phyloP scores from a whole-genome alignment of 202 grass and related monocot species.

The Setaria viridis region DNA sequence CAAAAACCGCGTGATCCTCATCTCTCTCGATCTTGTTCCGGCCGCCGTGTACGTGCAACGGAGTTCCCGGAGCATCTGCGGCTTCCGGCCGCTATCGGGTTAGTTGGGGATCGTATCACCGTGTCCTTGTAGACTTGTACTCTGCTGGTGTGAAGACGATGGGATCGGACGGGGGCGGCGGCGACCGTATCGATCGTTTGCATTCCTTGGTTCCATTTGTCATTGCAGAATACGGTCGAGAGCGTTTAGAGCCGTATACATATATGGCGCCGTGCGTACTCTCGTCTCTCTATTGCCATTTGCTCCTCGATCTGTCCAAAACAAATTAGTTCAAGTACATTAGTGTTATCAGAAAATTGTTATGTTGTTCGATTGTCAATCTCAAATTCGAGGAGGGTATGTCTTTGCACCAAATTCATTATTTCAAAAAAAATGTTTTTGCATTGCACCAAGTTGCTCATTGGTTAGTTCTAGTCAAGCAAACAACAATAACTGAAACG shows the following conservation, averaged over 20 bases:
- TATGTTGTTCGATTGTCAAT: not conserved
- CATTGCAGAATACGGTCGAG: not conserved
- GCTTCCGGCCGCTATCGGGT: conserved; percentile 31
- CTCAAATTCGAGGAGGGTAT: not conserved
- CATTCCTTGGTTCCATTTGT: too few relatives aligned
- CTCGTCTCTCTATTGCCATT: too few relatives aligned
- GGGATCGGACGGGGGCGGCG: not conserved
- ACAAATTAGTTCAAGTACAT: too few relatives aligned
- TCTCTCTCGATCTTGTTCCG: not conserved
- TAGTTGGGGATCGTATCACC: conserved; percentile 30
- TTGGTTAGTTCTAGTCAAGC: not conserved
- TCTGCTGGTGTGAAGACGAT: conserved; percentile 14
- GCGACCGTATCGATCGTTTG: too few relatives aligned
- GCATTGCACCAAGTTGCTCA: not conserved
- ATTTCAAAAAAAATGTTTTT: too few relatives aligned
- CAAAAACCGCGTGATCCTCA: conserved; percentile 20
- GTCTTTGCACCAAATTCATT: too few relatives aligned
- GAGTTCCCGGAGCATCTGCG: not conserved
- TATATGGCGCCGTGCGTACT: too few relatives aligned
- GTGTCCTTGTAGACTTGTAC: not conserved
- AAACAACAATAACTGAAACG: not conserved
- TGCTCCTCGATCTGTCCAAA: too few relatives aligned
- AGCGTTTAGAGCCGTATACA: too few relatives aligned
- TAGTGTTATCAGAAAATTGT: too few relatives aligned
- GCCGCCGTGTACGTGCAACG: not conserved